These are phyloP conservation scores for Sinapis alba DNA, from an alignment of 441 rosid genomes.

Conservation along the genomic window DNA sequence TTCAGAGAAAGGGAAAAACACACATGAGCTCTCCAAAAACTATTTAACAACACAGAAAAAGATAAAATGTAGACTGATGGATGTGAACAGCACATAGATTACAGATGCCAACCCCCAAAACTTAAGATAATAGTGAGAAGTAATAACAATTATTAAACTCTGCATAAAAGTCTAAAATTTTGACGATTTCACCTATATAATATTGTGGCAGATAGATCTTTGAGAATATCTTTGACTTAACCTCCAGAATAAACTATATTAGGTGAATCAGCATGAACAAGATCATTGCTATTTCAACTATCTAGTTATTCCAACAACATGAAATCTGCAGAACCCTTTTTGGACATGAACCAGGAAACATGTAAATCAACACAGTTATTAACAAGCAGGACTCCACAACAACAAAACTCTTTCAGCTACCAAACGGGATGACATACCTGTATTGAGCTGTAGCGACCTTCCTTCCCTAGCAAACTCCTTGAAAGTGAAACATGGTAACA, in stretches of 20 bases:
- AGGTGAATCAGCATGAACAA: slow-evolving; percentile 30
- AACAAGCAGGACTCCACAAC: slow-evolving; percentile 16
- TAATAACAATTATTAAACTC: not conserved
- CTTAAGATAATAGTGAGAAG: slow-evolving; percentile 4
- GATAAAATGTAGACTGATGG: slow-evolving; percentile 6
- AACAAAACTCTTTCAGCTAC: slow-evolving; percentile 1
- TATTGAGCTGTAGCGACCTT: slow-evolving; percentile 11
- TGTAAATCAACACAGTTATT: slow-evolving; percentile 9
- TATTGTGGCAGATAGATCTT: slow-evolving; percentile 39
- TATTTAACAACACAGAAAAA: slow-evolving; percentile 11
- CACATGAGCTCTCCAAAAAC: not conserved
- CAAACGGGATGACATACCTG: slow-evolving; percentile 21
- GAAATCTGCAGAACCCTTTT: not conserved
- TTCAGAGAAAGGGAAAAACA: not conserved
- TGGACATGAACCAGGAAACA: slow-evolving; percentile 13
- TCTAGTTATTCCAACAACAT: slow-evolving; percentile 9
- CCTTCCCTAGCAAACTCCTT: slow-evolving; percentile 13
- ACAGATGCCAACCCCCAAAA: slow-evolving; percentile 19
- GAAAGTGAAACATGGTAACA: slow-evolving; percentile 23
- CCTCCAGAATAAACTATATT: slow-evolving; percentile 14
- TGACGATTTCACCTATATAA: slow-evolving; percentile 28
- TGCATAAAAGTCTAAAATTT: slow-evolving; percentile 25
- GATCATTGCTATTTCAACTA: slow-evolving; percentile 26
- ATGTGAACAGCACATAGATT: slow-evolving; percentile 21
- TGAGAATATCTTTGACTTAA: slow-evolving; percentile 34